Conservation (phyloP, 2,329 filamentous ascomycete genomes). For the Nothomitra cinnamomea region DNA sequence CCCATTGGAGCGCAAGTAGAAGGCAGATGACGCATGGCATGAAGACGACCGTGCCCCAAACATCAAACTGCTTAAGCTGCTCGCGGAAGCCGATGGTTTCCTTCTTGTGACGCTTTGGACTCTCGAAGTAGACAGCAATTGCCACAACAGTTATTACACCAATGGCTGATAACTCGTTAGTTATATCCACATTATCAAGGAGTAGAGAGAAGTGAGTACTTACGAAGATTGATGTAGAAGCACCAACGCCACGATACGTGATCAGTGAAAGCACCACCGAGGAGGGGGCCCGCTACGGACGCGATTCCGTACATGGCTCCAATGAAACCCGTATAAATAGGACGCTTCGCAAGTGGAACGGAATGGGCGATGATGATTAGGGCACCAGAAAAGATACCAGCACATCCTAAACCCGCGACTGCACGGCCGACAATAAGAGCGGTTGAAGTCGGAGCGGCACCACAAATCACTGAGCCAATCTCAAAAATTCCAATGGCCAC, state of each 20-base stretch:
- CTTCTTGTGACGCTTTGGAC: constrained; percentile 21
- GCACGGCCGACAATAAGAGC: constrained; percentile 9
- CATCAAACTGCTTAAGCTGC: constrained; percentile 37
- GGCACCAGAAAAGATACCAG: constrained; percentile 6
- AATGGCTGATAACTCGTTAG: constrained; percentile 22
- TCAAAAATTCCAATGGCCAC: constrained; percentile 8
- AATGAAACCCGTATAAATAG: constrained; percentile 13
- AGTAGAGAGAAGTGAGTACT: background rate
- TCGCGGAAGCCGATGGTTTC: constrained; percentile 17
- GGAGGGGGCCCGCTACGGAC: constrained; percentile 34
- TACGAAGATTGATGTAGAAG: constrained; percentile 7
- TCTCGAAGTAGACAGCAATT: constrained; percentile 32
- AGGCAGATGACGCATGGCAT: constrained; percentile 42
- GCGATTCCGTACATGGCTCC: constrained; percentile 35
- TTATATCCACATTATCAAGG: background rate
- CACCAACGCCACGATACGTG: constrained; percentile 36
- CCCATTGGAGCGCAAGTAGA: constrained; percentile 47
- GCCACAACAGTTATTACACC: constrained; percentile 33
- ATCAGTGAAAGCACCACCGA: constrained; percentile 36
- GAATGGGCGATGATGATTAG: constrained; percentile 7
- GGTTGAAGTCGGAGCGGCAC: constrained; percentile 6
- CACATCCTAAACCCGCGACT: constrained; percentile 7
- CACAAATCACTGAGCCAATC: constrained; percentile 7
- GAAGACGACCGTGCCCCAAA: constrained; percentile 41
- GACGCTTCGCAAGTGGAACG: constrained; percentile 7